These are phyloP conservation scores for Crassisporium funariophilum DNA, from an alignment of 768 basidiomycete species.

Conservation along the genomic window DNA sequence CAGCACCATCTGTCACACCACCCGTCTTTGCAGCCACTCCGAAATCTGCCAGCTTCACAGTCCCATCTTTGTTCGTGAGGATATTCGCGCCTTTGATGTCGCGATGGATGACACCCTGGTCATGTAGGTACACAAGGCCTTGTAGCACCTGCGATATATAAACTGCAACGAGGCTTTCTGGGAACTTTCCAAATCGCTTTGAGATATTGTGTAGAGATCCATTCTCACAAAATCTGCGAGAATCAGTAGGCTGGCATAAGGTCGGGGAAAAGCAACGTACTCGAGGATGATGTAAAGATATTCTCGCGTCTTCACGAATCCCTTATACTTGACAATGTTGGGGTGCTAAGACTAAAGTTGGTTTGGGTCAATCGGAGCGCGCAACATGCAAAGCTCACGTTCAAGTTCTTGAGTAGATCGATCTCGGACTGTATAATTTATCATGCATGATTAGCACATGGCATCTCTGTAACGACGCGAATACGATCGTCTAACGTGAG, in stretches of 20 bases:
- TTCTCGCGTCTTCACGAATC: constrained; percentile 93
- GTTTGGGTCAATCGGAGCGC: constrained; percentile 4
- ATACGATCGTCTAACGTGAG: constrained; percentile 1
- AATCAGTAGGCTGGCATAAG: background rate
- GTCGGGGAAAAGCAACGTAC: constrained; percentile 44
- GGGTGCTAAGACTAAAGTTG: constrained; percentile 60
- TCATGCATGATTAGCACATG: constrained; percentile 19
- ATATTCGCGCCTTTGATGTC: constrained; percentile 99
- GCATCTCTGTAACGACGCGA: constrained; percentile 1
- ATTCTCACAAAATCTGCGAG: constrained; percentile 89
- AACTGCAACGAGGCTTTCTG: constrained; percentile 93
- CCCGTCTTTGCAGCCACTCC: constrained; percentile 87
- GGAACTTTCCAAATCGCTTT: constrained; percentile 98
- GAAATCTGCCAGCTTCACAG: constrained; percentile 98
- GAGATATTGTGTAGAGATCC: constrained; percentile 94
- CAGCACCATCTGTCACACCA: constrained; percentile 81
- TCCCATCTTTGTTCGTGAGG: constrained; percentile 97
- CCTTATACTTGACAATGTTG: constrained; percentile 99
- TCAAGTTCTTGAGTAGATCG: constrained; percentile 94
- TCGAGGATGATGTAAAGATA: constrained; percentile 97
- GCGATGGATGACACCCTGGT: constrained; percentile 98
- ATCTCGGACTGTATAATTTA: constrained; percentile 79
- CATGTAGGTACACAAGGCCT: constrained; percentile 95
- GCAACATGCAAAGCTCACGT: constrained; percentile 50
- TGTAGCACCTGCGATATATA: constrained; percentile 97